Conservation (phyloP, 1,284 basidiomycete species). For the Cryptococcus sp. region DNA sequence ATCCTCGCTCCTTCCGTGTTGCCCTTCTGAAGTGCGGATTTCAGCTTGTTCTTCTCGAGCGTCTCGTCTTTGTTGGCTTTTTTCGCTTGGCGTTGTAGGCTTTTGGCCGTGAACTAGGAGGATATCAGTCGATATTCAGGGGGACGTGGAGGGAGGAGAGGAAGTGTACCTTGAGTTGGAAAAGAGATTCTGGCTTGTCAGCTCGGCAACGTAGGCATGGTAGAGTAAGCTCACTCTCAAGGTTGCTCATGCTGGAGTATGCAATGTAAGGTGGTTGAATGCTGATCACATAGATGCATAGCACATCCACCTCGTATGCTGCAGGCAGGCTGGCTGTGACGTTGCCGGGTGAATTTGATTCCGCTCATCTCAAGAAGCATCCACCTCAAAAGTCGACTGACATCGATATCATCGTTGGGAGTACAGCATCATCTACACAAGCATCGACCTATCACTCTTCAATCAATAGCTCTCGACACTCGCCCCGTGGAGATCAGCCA, state of each 20-base stretch:
- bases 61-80: slow-evolving; percentile 92
- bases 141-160: neutral
- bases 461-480: too few species aligned
- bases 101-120: slow-evolving; percentile 87
- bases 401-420: too few species aligned
- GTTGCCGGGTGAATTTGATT: too few species aligned
- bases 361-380: too few species aligned
- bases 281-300: too few species aligned
- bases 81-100: slow-evolving; percentile 82
- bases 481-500: too few species aligned
- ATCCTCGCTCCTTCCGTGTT: slow-evolving; percentile 98
- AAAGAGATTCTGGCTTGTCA: slow-evolving; percentile 68
- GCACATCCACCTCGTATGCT: too few species aligned
- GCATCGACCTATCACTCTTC: too few species aligned
- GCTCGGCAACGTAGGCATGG: neutral
- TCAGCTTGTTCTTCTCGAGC: slow-evolving; percentile 75
- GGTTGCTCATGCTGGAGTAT: slow-evolving; percentile 64
- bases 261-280: too few species aligned
- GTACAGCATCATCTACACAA: too few species aligned
- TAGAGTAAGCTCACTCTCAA: slow-evolving; percentile 65
- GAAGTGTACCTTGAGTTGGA: slow-evolving; percentile 76
- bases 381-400: too few species aligned
- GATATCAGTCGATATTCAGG: slow-evolving; percentile 1
- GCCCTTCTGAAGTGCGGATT: slow-evolving; percentile 95
- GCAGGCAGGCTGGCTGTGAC: too few species aligned